A percentile compares a stretch with the other conserved stretches of the same genome.
Evolutionary conservation across 2,329 filamentous ascomycete genomes (phyloP).

Genomic region (Diatrype stigma): DNA sequence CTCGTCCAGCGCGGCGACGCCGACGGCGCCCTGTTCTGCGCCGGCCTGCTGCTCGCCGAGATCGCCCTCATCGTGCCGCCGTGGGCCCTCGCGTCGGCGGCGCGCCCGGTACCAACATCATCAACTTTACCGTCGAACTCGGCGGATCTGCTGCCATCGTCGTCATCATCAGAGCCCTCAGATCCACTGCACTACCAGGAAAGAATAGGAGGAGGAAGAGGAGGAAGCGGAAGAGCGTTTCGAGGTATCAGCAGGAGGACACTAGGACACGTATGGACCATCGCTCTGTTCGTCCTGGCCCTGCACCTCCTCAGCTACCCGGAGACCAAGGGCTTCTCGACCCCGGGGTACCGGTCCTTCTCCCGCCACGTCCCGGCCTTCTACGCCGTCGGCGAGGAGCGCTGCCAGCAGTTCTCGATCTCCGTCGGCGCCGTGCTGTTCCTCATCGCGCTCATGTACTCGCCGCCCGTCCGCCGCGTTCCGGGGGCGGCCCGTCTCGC

Average conservation of each 20-base stretch:
- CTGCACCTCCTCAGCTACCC: slow-evolving; percentile 9
- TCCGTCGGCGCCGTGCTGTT: slow-evolving; percentile 9
- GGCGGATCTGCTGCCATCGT: too few species aligned
- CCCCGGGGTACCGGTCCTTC: slow-evolving; percentile 3
- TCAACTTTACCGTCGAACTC: background rate
- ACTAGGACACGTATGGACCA: background rate
- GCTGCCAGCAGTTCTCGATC: slow-evolving; percentile 5
- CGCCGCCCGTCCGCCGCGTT: slow-evolving; percentile 3
- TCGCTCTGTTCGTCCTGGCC: slow-evolving; percentile 1
- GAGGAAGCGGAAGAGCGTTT: background rate
- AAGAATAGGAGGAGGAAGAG: too few species aligned
- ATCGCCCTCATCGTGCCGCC: slow-evolving; percentile 10
- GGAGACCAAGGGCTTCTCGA: slow-evolving; percentile 1
- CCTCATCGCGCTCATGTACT: slow-evolving; percentile 17
- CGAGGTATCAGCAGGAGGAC: background rate
- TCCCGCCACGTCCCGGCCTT: background rate
- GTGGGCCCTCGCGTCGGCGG: background rate
- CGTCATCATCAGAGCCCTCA: background rate
- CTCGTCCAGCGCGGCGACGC: slow-evolving; percentile 9
- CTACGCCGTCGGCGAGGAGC: background rate
- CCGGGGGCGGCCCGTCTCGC: background rate
- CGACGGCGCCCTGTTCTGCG: slow-evolving; percentile 16
- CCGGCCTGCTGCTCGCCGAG: slow-evolving; percentile 19
- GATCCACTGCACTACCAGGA: too few species aligned
- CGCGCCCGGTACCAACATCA: background rate